Conservation (phyloP, 2,329 filamentous ascomycete genomes). For the Trichoderma asperellum region DNA sequence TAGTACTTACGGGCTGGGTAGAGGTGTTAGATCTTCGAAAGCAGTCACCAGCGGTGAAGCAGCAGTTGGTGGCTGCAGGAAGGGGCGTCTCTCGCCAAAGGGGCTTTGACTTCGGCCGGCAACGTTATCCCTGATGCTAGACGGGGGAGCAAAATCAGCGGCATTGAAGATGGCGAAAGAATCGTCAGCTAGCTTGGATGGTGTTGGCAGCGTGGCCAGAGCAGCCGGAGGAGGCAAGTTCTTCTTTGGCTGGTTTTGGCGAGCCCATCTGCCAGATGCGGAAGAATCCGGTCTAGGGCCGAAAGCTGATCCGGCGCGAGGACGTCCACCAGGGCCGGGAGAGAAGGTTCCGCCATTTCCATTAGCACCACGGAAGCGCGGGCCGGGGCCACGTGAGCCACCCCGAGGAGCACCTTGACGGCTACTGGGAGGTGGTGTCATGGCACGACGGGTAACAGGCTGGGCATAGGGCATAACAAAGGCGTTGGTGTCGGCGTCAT, state of each 20-base stretch:
- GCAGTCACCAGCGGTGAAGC: slow-evolving; percentile 80
- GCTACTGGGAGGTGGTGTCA: slow-evolving; percentile 83
- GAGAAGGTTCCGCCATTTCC: slow-evolving; percentile 51
- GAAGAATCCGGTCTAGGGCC: slow-evolving; percentile 61
- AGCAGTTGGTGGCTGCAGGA: slow-evolving; percentile 71
- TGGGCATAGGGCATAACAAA: slow-evolving; percentile 85
- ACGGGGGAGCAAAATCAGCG: slow-evolving; percentile 85
- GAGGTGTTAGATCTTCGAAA: slow-evolving; percentile 81
- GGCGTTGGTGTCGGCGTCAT: slow-evolving; percentile 67
- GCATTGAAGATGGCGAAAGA: slow-evolving; percentile 69
- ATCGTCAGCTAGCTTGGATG: slow-evolving; percentile 82
- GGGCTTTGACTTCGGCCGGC: slow-evolving; percentile 70
- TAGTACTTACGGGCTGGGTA: slow-evolving; percentile 86
- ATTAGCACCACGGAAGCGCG: slow-evolving; percentile 32
- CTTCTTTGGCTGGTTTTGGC: slow-evolving; percentile 49
- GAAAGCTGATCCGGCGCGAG: slow-evolving; percentile 53
- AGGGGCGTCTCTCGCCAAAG: slow-evolving; percentile 68
- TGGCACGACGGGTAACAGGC: slow-evolving; percentile 83
- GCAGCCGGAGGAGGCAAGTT: slow-evolving; percentile 70
- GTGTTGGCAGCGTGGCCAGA: slow-evolving; percentile 79
- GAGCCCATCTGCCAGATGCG: slow-evolving; percentile 58
- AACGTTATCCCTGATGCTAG: slow-evolving; percentile 66
- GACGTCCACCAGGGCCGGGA: slow-evolving; percentile 55
- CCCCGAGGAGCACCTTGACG: slow-evolving; percentile 45
- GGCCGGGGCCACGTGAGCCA: slow-evolving; percentile 32